Base-by-base conservation (phyloP, 2,329 filamentous ascomycete genomes). In the Tolypocladium tundrense region DNA sequence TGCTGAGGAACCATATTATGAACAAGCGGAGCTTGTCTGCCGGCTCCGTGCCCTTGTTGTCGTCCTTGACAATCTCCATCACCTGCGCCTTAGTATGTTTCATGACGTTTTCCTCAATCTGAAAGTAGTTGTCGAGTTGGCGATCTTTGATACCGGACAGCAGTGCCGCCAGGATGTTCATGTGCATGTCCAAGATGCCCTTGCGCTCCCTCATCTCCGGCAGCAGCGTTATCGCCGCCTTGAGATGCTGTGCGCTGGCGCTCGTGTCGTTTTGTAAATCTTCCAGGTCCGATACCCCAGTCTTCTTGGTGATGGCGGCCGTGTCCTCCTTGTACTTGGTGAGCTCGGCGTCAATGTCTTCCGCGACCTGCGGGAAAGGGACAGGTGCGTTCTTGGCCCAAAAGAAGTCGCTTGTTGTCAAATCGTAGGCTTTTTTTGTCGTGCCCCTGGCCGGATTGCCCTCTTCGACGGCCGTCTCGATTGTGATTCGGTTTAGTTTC, bases 271-370 rank as follows among this genome's bases (percentile, higher is more conserved):
- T 91, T 65, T 94, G 88, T 9, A 99, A 79, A 70, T 97, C 93
- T 68, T 99, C 94, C 62, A 99, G 85, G 14, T 91, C 92, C 19
- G 89, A 90, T 16, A 92, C 91, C 5, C 94, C 94, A 0, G 94
- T 97, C 76, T 96, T 97, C 72, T 88, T 94, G 1, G 92, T 99
- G 59, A 99, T 88, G 24, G 96, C 91, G 57, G 88, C 90, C 2
- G 93, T 92, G 67, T 99, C 94, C 62, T 97, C 91, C 73, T 96
- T 96, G 75, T 97, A 99, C 63, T 90, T 88, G 57, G 90, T 93
- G 69, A 97, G 81, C 70, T 99, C 93, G 11, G 88, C 86, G 69
- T 97, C 93, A 60, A 97, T 97, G 65, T 97, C 91, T 72, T 97
- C 94, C 1, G 94, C 94, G 3, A 97, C 94, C 66, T 97, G 91